These are phyloP conservation scores for Chrysoporthe austroafricana DNA, from an alignment of 2,329 filamentous ascomycete species.

Conservation along the genomic window DNA sequence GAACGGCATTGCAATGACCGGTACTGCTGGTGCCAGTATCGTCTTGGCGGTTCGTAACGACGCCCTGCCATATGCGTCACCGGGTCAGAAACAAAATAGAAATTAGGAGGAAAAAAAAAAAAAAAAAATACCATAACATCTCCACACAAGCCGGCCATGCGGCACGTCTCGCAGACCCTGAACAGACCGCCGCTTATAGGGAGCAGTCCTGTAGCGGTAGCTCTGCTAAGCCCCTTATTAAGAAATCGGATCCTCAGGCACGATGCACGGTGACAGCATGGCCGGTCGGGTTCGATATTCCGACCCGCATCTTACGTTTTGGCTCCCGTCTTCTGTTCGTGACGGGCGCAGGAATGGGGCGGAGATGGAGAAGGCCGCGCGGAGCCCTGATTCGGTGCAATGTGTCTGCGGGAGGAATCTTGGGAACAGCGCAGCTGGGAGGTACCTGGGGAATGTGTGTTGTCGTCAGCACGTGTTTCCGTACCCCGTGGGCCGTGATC, in stretches of 20 bases:
- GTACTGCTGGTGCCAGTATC: background rate
- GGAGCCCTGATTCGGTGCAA: background rate
- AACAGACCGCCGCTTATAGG: background rate
- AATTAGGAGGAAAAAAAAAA: too few species aligned
- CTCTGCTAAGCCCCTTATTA: too few species aligned
- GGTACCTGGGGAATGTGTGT: background rate
- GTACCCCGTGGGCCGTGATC: background rate
- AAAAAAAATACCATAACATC: too few species aligned
- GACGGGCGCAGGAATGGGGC: background rate
- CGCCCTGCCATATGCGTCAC: background rate
- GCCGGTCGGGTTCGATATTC: background rate
- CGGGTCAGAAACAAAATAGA: background rate
- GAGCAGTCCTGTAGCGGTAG: background rate
- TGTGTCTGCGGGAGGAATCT: background rate
- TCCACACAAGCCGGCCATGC: too few species aligned
- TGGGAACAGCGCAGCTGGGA: background rate
- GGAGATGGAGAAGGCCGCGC: background rate
- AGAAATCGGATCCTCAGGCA: background rate
- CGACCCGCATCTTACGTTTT: slow-evolving; percentile 14
- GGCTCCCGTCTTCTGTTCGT: background rate
- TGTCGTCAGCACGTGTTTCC: background rate
- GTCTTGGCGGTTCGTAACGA: background rate
- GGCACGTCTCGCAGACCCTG: too few species aligned
- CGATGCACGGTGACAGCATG: background rate
- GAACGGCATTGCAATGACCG: background rate